Conservation (phyloP, 495 filamentous ascomycete species). For the Penicilliopsis zonata region DNA sequence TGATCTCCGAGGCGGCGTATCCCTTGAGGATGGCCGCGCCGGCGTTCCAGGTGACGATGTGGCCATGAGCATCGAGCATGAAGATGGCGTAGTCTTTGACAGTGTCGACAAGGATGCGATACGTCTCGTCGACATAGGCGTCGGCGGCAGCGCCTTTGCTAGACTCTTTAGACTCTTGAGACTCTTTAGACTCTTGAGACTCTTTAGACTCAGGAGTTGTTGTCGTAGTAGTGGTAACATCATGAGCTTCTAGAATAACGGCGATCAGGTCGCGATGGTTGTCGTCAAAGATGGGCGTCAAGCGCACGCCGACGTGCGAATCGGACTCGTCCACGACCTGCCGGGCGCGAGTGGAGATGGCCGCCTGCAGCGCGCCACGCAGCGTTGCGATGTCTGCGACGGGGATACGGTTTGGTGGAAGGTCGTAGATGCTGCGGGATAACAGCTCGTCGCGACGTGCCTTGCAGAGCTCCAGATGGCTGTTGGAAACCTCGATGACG, state of each 20-base stretch:
- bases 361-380: slow-evolving; percentile 30
- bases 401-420: slow-evolving; percentile 19
- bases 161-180: too few species aligned
- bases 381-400: slow-evolving; percentile 25
- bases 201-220: too few species aligned
- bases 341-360: slow-evolving; percentile 21
- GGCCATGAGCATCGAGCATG: slow-evolving; percentile 46
- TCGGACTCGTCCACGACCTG: slow-evolving; percentile 18
- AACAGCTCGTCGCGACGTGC: slow-evolving; percentile 26
- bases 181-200: too few species aligned
- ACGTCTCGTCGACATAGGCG: slow-evolving; percentile 41
- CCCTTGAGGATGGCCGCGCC: slow-evolving; percentile 50
- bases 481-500: slow-evolving; percentile 37
- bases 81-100: slow-evolving; percentile 61
- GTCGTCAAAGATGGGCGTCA: slow-evolving; percentile 41
- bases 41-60: slow-evolving; percentile 50
- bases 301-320: slow-evolving; percentile 26
- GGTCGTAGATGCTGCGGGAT: slow-evolving; percentile 28
- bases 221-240: too few species aligned
- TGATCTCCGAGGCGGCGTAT: slow-evolving; percentile 42
- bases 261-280: slow-evolving; percentile 29
- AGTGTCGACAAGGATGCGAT: slow-evolving; percentile 49
- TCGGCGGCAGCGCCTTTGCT: slow-evolving; percentile 8
- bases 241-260: slow-evolving; percentile 34
- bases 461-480: slow-evolving; percentile 28